Percentiles rank a stretch among this genome's conserved stretches.
phyloP scores from a whole-genome alignment of 225 moss, liverwort and hornwort genomes.

The Pleurozium schreberi region DNA sequence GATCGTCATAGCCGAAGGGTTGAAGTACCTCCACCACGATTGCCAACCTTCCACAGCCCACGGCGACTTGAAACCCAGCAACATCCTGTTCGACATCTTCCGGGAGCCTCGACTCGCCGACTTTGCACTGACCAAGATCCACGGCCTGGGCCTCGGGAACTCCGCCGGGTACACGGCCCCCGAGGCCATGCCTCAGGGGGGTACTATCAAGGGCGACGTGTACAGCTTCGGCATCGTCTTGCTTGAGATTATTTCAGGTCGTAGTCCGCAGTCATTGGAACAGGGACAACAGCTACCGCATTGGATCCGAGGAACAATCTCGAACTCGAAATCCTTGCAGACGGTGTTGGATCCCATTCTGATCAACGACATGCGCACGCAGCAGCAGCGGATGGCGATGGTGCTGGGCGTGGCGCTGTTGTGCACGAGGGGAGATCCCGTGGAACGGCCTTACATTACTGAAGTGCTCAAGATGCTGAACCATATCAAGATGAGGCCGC shows the following conservation, averaged over 20 bases:
- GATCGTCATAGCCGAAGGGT: slow-evolving; percentile 8
- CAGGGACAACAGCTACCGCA: slow-evolving; percentile 3
- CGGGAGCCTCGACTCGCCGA: slow-evolving; percentile 18
- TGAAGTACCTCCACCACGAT: slow-evolving; percentile 45
- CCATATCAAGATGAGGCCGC: slow-evolving; percentile 14
- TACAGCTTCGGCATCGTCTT: slow-evolving; percentile 36
- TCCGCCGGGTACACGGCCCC: neutral
- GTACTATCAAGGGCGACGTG: slow-evolving; percentile 27
- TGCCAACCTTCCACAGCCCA: slow-evolving; percentile 17
- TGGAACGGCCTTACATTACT: slow-evolving; percentile 11
- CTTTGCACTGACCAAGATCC: slow-evolving; percentile 1
- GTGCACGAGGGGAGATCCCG: slow-evolving; percentile 19
- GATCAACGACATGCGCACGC: neutral
- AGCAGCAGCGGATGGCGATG: slow-evolving; percentile 43
- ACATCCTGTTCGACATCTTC: slow-evolving; percentile 19
- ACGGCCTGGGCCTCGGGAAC: neutral
- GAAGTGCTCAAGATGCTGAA: slow-evolving; percentile 34
- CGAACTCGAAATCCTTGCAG: slow-evolving; percentile 5
- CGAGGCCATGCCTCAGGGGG: neutral
- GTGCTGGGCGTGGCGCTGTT: slow-evolving; percentile 31
- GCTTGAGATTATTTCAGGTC: slow-evolving; percentile 23
- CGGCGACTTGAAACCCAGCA: slow-evolving; percentile 29
- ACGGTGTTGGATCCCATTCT: slow-evolving; percentile 30
- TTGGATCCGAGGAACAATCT: slow-evolving; percentile 18
- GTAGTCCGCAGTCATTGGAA: slow-evolving; percentile 15